Percentiles rank a stretch among this genome's conserved stretches.
Conservation (phyloP, 164 flowering plant genomes). For the Vitis labrusca region DNA sequence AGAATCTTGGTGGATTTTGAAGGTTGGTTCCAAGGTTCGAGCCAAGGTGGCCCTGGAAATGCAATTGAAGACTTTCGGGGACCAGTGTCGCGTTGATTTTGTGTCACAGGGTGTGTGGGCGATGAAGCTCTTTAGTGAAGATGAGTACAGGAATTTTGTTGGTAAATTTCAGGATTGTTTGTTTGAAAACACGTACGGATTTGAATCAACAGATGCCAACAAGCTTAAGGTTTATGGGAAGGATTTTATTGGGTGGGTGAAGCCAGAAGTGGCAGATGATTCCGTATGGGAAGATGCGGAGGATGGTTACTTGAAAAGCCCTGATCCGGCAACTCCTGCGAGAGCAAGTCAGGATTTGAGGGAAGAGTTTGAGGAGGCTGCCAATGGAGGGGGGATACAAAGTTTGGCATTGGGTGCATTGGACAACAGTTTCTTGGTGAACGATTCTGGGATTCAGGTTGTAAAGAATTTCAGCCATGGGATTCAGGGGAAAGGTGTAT, state of each 20-base stretch:
- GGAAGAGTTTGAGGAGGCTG: slow-evolving; percentile 92
- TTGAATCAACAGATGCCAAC: slow-evolving; percentile 66
- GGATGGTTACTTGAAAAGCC: slow-evolving; percentile 42
- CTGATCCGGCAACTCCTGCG: slow-evolving; percentile 34
- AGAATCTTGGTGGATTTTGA: slow-evolving; percentile 54
- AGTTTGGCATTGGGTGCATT: slow-evolving; percentile 96
- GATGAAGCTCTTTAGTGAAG: slow-evolving; percentile 62
- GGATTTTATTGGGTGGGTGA: slow-evolving; percentile 89
- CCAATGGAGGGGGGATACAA: slow-evolving; percentile 74
- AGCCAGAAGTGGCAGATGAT: slow-evolving; percentile 89
- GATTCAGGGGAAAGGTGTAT: slow-evolving; percentile 87
- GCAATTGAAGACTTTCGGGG: slow-evolving; percentile 66
- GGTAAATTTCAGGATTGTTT: slow-evolving; percentile 65
- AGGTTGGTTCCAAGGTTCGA: slow-evolving; percentile 47
- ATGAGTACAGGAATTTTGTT: slow-evolving; percentile 59
- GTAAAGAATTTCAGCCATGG: slow-evolving; percentile 92
- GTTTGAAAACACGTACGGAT: slow-evolving; percentile 82
- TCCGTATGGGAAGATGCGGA: slow-evolving; percentile 93
- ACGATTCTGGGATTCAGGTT: slow-evolving; percentile 86
- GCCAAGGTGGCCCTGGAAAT: slow-evolving; percentile 41
- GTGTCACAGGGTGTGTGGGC: slow-evolving; percentile 75
- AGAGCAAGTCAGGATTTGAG: slow-evolving; percentile 54
- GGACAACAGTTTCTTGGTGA: slow-evolving; percentile 92
- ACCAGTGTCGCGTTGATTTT: slow-evolving; percentile 71
- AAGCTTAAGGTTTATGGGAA: slow-evolving; percentile 85